Conservation (phyloP, 768 basidiomycete species). For the Collybia mongolica region DNA sequence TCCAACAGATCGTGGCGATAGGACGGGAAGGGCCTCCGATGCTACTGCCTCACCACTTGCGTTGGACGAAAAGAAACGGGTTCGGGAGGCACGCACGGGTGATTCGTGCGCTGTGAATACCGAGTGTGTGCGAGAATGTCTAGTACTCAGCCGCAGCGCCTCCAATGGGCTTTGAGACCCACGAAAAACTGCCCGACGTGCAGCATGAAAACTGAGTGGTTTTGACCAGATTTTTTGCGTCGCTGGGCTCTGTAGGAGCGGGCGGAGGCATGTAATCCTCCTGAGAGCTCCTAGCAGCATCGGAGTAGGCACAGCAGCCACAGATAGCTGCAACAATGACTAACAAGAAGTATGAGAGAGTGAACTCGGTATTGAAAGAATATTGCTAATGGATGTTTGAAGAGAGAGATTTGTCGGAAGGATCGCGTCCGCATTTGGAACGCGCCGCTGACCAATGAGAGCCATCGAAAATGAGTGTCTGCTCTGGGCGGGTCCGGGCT, state of each 20-base stretch:
- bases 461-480: neutral
- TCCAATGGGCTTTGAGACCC: neutral
- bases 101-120: neutral
- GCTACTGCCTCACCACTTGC: neutral
- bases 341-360: neutral
- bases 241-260: conserved; percentile 3
- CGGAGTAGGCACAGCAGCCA: neutral
- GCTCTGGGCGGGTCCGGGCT: no score
- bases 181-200: neutral
- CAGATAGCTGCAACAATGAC: neutral
- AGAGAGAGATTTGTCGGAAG: neutral
- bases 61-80: conserved; percentile 1
- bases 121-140: neutral
- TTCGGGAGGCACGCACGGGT: neutral
- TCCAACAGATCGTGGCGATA: conserved; percentile 70
- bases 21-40: conserved; percentile 41
- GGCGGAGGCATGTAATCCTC: conserved; percentile 12
- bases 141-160: neutral
- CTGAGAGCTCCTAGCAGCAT: conserved; percentile 26
- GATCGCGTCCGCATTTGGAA: neutral
- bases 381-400: no score
- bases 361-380: no score
- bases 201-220: neutral
- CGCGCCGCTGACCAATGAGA: conserved; percentile 7
- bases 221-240: neutral